Conservation (phyloP, 2,329 filamentous ascomycete species). For the Mycosphaerella arachidis region DNA sequence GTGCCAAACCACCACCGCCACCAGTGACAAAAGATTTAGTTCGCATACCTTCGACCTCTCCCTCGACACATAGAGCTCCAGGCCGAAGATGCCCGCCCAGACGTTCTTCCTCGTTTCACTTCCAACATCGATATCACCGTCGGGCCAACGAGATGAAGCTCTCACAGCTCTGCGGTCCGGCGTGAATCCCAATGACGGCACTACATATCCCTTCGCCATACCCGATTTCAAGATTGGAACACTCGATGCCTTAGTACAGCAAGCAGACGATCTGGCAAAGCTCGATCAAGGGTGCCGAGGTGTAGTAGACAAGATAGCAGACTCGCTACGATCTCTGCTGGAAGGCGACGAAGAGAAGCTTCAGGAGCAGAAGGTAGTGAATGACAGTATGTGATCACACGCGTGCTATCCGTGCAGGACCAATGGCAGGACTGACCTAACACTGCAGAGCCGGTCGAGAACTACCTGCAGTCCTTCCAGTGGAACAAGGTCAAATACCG, state of each 20-base stretch:
- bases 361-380: conserved; percentile 83
- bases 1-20: background rate
- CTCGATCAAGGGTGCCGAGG: conserved; percentile 73
- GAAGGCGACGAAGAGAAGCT: conserved; percentile 80
- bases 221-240: conserved; percentile 98
- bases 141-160: conserved; percentile 74
- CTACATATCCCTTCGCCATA: conserved; percentile 71
- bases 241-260: conserved; percentile 87
- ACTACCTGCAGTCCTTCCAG: conserved; percentile 80
- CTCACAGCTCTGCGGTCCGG: conserved; percentile 69
- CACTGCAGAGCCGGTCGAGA: conserved; percentile 79
- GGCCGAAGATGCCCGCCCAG: conserved; percentile 30
- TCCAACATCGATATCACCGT: conserved; percentile 79
- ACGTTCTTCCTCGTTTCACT: conserved; percentile 88
- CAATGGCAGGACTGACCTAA: conserved; percentile 11
- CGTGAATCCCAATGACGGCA: conserved; percentile 69
- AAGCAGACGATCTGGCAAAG: conserved; percentile 92
- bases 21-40: background rate
- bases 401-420: background rate
- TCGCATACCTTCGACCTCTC: background rate
- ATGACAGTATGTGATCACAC: conserved; percentile 67
- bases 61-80: background rate
- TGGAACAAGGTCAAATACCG: conserved; percentile 99
- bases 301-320: conserved; percentile 82
- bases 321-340: conserved; percentile 76